These are phyloP conservation scores for Triticum monococcum DNA, from an alignment of 176 grass and related monocot genomes.

Conservation along the genomic window DNA sequence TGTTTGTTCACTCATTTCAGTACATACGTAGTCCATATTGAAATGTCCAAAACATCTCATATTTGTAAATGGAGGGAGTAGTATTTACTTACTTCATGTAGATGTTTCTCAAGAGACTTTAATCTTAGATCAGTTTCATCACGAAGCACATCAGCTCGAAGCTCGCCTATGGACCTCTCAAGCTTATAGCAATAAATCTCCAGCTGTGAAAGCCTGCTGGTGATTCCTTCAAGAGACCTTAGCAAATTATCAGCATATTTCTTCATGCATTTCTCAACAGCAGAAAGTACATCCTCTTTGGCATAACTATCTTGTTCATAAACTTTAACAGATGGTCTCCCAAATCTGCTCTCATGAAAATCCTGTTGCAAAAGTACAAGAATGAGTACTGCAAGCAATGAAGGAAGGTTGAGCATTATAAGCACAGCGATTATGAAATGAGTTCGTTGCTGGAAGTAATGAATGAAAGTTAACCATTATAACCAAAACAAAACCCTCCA, in stretches of 20 bases:
- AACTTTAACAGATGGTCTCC: slow-evolving; percentile 48
- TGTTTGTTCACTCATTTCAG: no score
- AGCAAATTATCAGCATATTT: slow-evolving; percentile 88
- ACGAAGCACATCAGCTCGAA: slow-evolving; percentile 57
- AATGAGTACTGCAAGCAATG: not conserved
- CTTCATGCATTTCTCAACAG: slow-evolving; percentile 86
- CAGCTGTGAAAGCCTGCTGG: slow-evolving; percentile 66
- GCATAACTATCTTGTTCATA: slow-evolving; percentile 70
- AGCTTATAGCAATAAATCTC: slow-evolving; percentile 75
- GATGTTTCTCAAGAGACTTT: slow-evolving; percentile 77
- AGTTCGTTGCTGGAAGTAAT: not conserved
- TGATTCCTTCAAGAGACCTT: slow-evolving; percentile 70
- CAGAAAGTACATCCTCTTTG: slow-evolving; percentile 68
- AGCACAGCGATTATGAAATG: slow-evolving; percentile 3
- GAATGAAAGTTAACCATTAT: no score
- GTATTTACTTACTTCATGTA: slow-evolving; percentile 77
- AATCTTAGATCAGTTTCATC: slow-evolving; percentile 58
- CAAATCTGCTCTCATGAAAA: slow-evolving; percentile 56
- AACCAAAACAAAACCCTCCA: not conserved
- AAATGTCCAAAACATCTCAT: no score
- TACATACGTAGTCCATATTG: no score
- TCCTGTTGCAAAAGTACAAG: slow-evolving; percentile 44
- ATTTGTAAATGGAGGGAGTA: no score
- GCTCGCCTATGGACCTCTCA: slow-evolving; percentile 67
- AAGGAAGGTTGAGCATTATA: not conserved